Base-by-base conservation (phyloP, 2,329 filamentous ascomycete genomes). In the Trichoderma sp. region DNA sequence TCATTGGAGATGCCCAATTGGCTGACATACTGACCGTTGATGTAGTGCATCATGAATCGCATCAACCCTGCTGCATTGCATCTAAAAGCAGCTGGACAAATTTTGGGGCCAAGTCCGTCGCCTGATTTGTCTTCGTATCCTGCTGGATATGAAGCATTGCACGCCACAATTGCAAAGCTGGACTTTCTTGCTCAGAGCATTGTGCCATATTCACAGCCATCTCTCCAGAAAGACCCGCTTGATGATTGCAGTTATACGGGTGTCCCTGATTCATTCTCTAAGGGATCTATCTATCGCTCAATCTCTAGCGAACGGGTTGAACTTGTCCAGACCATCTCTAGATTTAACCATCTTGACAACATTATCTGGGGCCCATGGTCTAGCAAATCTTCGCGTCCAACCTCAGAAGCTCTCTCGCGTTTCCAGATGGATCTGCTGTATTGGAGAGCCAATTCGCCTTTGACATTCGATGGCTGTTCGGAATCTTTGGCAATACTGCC, bases 281-380 rank as follows among this genome's bases (percentile, higher is more conserved):
- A 11, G 2, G 55, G 9, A 3, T 9, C 55, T 1, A 8, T 15
- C 30, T 9, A 2, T 4, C 55, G 15, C 55, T 30, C 55, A 32
- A 4, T 58, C 15, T 32, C 55, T 1, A n/a, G 28, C 28, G 55
- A 58, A 32, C 15, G 55, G 8, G 55, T 58, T 4, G 26, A 58
- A 58, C 55, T 58, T 11, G 7, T 58, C 28, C 55, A 58, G 26
- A 58, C 6, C 26, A 58, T 58, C 4, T 58, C 55, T 4, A 32
- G 28, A 0, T 32, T n/a, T 30, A 58, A 32, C 6, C 26, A 58
- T n/a, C 28, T 58, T n/a, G 55, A 58, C 7, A 58, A 58, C 17
- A 58, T 58, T 12, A 58, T 58, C 1, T 58, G 55, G 55, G 55
- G 55, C 15, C 55, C 55, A 58, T 58, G 55, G 55, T 58, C 55